Evolutionary conservation across 2,329 filamentous ascomycete species (phyloP), one percentile per base, ranked within the genome.

Genomic region (Macroventuria anomochaeta): DNA sequence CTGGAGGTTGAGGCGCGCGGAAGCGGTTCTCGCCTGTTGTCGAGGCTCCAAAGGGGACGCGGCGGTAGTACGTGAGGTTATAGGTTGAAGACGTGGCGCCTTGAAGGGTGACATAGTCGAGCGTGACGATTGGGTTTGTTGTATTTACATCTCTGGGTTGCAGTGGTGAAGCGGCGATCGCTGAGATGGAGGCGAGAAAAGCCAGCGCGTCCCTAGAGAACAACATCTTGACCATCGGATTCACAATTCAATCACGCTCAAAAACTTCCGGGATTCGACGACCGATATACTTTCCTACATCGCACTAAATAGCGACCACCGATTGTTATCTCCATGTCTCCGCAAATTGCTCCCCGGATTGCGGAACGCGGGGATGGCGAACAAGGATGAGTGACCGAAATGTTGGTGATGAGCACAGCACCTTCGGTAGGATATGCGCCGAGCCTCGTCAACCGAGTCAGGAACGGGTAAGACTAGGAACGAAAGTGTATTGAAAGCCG

Each of bases 21-120:
- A 87, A 88, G 5, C 85, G 80, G 62, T 86, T 85, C 39, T 77
- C 64, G 1, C 83, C 83, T 11, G 78, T 72, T 12, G 85, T 84
- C 1, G 85, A 82, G 11, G 83, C 81, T 5, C 81, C 84, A 61
- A 83, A 88, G 13, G 85, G 85, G 41, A 87, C 85, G 61, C 82
- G 85, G 56, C 80, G 81, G 72, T 79, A 87, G 70, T 85, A 84
- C 21, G 79, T 81, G 34, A 86, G 79, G 62, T 86, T 84, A 63
- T 85, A 85, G 2, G 67, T 61, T 7, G 71, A 56, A 15, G 79
- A 79, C 59, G 83, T 83, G 38, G 79, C 77, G 15, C 84, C 83
- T 58, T 78, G 73, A 56, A 86, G 84, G 15, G 73, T 77, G 23
- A 68, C 69, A 41, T 75, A 75, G 52, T 70, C 64, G 20, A 76